A percentile compares a stretch with the other conserved stretches of the same genome.
Evolutionary conservation across 495 filamentous ascomycete genomes (phyloP).

Genomic region (Podospora pseudopauciseta): DNA sequence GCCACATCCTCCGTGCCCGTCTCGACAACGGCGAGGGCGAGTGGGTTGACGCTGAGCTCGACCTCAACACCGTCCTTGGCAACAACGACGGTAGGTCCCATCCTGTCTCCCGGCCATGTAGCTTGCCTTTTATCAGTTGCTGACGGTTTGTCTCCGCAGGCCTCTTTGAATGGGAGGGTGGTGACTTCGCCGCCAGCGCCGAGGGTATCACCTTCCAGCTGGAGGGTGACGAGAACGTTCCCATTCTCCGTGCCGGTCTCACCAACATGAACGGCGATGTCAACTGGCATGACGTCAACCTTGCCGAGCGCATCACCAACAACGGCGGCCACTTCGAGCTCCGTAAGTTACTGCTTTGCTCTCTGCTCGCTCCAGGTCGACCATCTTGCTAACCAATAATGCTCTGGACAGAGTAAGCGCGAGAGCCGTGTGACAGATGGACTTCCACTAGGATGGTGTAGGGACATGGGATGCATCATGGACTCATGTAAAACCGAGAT

Average conservation of each 20-base stretch:
- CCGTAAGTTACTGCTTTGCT: constrained; percentile 12
- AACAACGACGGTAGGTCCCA: constrained; percentile 42
- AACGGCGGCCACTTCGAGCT: constrained; percentile 24
- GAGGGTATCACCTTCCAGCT: constrained; percentile 36
- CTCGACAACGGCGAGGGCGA: constrained; percentile 33
- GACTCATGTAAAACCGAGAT: not conserved
- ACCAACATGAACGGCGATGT: constrained; percentile 13
- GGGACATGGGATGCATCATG: not conserved
- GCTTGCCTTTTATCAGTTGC: not conserved
- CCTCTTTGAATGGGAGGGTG: constrained; percentile 43
- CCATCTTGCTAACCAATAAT: not conserved
- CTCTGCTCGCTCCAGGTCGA: not conserved
- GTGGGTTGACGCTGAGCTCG: constrained; percentile 32
- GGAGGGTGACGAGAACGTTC: constrained; percentile 37
- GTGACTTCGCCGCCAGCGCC: constrained; percentile 40
- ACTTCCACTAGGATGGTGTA: not conserved
- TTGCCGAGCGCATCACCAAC: constrained; percentile 32
- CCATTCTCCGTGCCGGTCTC: constrained; percentile 31
- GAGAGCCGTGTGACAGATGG: not conserved
- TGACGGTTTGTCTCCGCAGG: constrained; percentile 28
- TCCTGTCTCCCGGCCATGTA: not conserved
- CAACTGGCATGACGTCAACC: constrained; percentile 26
- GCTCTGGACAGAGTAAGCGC: not conserved
- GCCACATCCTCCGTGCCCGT: constrained; percentile 39
- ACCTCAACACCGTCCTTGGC: constrained; percentile 43